Evolutionary conservation across 495 filamentous ascomycete species (phyloP).

Genomic region (Aspergillus hancockii): DNA sequence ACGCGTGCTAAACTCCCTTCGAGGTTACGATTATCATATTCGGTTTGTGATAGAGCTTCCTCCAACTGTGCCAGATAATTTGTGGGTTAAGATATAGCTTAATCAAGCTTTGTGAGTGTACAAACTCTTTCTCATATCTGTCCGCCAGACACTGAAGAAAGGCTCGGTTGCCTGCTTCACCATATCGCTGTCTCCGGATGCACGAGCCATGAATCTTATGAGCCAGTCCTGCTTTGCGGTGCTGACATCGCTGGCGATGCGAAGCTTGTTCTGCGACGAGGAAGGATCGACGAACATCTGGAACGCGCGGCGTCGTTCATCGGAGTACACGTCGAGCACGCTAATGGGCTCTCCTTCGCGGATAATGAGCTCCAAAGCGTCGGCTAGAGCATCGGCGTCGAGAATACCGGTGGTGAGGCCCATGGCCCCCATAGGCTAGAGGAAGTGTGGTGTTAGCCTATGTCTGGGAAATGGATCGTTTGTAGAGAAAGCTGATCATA

Average conservation of each 20-base stretch:
- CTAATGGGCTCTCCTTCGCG: slow-evolving; percentile 1
- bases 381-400: slow-evolving; percentile 9
- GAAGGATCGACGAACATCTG: slow-evolving; percentile 11
- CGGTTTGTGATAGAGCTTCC: too few relatives aligned
- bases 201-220: neutral
- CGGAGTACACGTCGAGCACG: slow-evolving; percentile 6
- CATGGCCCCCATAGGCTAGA: slow-evolving; percentile 9
- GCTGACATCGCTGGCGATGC: slow-evolving; percentile 2
- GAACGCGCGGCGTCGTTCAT: slow-evolving; percentile 3
- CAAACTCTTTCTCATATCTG: too few relatives aligned
- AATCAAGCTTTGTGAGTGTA: too few relatives aligned
- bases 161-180: neutral
- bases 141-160: neutral
- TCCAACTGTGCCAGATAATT: too few relatives aligned
- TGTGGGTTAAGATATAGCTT: too few relatives aligned
- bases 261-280: slow-evolving; percentile 6
- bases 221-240: slow-evolving; percentile 1
- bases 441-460: neutral
- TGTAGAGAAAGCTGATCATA: too few relatives aligned
- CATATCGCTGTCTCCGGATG: neutral
- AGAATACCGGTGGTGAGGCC: slow-evolving; percentile 13
- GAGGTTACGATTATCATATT: too few relatives aligned
- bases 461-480: neutral
- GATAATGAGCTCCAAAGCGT: slow-evolving; percentile 11
- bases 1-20: too few relatives aligned